These are phyloP conservation scores for Heliocybe sulcata DNA, from an alignment of 1,284 basidiomycete species.

Conservation along the genomic window DNA sequence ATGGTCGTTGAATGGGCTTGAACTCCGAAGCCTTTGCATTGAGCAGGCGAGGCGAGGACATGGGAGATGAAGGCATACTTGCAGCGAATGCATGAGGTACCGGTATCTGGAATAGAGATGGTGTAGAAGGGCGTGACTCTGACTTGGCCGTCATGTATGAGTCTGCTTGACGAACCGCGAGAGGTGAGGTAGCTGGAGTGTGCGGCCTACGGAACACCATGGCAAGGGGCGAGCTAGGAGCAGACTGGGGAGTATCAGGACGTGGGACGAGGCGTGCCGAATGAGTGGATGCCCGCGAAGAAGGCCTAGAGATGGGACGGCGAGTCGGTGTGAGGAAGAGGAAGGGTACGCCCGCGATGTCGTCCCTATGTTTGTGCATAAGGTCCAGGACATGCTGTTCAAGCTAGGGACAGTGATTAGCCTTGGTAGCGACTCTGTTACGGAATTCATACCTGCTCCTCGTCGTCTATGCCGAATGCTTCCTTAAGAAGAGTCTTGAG, in stretches of 20 bases:
- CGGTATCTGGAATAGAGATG: conserved; percentile 51
- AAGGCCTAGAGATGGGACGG: conserved; percentile 73
- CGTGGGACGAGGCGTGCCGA: conserved; percentile 55
- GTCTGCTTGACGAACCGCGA: conserved; percentile 43
- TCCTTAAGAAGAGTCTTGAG: conserved; percentile 71
- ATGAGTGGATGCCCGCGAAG: conserved; percentile 70
- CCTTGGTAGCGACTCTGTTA: neutral
- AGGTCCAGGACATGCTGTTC: conserved; percentile 77
- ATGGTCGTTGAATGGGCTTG: conserved; percentile 63
- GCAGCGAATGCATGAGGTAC: conserved; percentile 50
- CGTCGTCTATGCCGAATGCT: conserved; percentile 67
- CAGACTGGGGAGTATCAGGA: conserved; percentile 68
- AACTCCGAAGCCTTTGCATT: conserved; percentile 66
- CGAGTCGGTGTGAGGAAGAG: conserved; percentile 72
- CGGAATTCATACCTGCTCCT: conserved; percentile 47
- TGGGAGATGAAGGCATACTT: conserved; percentile 53
- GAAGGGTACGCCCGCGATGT: conserved; percentile 75
- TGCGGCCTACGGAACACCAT: conserved; percentile 70
- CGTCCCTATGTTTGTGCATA: conserved; percentile 83
- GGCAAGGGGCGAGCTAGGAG: conserved; percentile 61
- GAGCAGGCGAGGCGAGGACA: conserved; percentile 44
- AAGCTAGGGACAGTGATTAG: conserved; percentile 32
- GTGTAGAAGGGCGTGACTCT: conserved; percentile 62
- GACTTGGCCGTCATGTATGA: conserved; percentile 56
- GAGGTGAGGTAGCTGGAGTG: conserved; percentile 66